Base-by-base conservation (phyloP, 2,329 filamentous ascomycete species). In the Diaporthe capsici region DNA sequence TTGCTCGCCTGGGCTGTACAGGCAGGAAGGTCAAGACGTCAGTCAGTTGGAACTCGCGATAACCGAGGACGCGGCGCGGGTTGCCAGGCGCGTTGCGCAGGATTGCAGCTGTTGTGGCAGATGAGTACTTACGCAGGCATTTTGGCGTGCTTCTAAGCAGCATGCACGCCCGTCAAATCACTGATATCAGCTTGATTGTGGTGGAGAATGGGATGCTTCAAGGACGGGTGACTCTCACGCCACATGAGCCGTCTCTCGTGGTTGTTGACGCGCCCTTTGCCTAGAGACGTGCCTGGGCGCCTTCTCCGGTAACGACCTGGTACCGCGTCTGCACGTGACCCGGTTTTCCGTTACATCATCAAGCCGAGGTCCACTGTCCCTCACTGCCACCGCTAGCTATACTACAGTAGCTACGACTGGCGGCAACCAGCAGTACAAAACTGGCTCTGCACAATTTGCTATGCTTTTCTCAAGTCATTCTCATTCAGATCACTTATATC, bases 1-100 rank as follows among this genome's bases (percentile, higher is more conserved):
- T 83, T 95, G 93, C 81, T 94, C 92, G 82, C 93, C 93, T 79
- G 92, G 90, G 79, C 93, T 95, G 82, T 63, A 78, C 39, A 25
- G 61, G 65, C 25, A 55, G 60, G 76, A 51, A 76, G n/a, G 20
- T 22, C 7, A 42, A 31, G 31, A 34, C 12, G 34, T 61, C 42
- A 57, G 60, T 53, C 17, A 31, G 37, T 70, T 42, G 49, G 17
- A 22, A 70, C 13, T 53, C 28, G 28, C 37, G 34, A 31, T 47
- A 22, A 4, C 22, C 20, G 5, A n/a, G n/a, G 37, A 37, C 20
- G 63, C 63, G 39, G 39, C 51, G 28, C 31, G 44, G 34, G n/a
- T 15, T 31, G 39, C 58, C 37, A 39, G 65, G 63, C 75, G 75
- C 75, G 75, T 74, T 39, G 55, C 12, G 42, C 47, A 25, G 13